Conservation (phyloP, 768 basidiomycete genomes). For the Jaapia argillacea region DNA sequence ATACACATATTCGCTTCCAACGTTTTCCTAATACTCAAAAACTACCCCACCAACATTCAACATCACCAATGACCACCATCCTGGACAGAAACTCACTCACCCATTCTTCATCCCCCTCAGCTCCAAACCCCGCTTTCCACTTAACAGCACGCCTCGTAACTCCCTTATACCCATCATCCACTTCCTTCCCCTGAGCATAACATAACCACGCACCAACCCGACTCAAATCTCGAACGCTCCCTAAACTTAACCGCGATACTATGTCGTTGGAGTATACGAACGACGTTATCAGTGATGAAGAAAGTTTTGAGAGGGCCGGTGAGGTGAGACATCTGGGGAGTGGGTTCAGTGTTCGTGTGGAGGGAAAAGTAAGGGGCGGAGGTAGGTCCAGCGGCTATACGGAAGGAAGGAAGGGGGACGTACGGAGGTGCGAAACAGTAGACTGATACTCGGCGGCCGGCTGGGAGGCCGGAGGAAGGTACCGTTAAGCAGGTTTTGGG, state of each 20-base stretch:
- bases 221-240: slow-evolving; percentile 65
- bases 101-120: slow-evolving; percentile 47
- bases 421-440: slow-evolving; percentile 80
- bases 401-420: slow-evolving; percentile 15
- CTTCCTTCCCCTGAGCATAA: slow-evolving; percentile 55
- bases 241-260: slow-evolving; percentile 69
- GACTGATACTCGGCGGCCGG: slow-evolving; percentile 54
- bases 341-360: slow-evolving; percentile 1
- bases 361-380: not conserved
- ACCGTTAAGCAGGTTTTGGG: slow-evolving; percentile 64
- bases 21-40: slow-evolving; percentile 72
- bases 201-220: slow-evolving; percentile 76
- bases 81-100: slow-evolving; percentile 15
- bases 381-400: not conserved
- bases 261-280: slow-evolving; percentile 80
- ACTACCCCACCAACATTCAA: slow-evolving; percentile 29
- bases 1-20: slow-evolving; percentile 77
- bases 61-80: slow-evolving; percentile 2
- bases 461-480: slow-evolving; percentile 59
- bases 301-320: slow-evolving; percentile 45
- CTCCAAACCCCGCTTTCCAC: slow-evolving; percentile 55
- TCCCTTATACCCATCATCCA: slow-evolving; percentile 27
- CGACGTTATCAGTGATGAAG: slow-evolving; percentile 57
- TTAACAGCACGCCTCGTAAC: slow-evolving; percentile 38
- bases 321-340: slow-evolving; percentile 48